Conservation (phyloP, 2,329 filamentous ascomycete genomes). For the Botrytis elliptica region DNA sequence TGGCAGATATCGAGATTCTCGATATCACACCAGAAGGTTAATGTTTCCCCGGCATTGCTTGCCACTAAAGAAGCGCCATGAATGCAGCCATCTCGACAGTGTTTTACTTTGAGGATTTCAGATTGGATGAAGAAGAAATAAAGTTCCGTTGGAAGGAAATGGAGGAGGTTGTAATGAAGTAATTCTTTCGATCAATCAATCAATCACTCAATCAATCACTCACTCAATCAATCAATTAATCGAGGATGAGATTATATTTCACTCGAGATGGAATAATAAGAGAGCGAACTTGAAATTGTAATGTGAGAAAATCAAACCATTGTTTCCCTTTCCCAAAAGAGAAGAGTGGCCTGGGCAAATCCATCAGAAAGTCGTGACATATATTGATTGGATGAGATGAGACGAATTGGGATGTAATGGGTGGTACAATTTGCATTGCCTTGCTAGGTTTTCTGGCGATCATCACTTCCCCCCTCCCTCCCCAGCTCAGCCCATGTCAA, state of each 20-base stretch:
- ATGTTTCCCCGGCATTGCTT: slow-evolving; percentile 16
- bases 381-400: slow-evolving; percentile 5
- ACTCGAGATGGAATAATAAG: not conserved
- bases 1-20: not conserved
- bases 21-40: not conserved
- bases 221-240: too few species aligned
- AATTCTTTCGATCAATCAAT: too few species aligned
- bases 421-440: not conserved
- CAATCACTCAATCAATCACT: too few species aligned
- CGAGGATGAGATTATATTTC: not conserved
- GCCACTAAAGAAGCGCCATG: slow-evolving; percentile 18
- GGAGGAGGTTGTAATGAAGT: not conserved
- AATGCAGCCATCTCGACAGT: slow-evolving; percentile 17
- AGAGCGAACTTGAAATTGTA: not conserved
- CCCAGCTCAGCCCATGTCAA: slow-evolving; percentile 15
- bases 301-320: not conserved
- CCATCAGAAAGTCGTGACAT: not conserved
- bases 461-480: not conserved
- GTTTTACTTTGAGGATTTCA: not conserved
- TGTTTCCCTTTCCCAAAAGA: not conserved
- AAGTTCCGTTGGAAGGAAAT: not conserved
- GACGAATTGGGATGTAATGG: not conserved
- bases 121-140: not conserved
- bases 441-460: slow-evolving; percentile 8
- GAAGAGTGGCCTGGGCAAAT: not conserved